These are phyloP conservation scores for Tylopilus vinaceipallidus DNA, from an alignment of 768 basidiomycete species.

Conservation along the genomic window DNA sequence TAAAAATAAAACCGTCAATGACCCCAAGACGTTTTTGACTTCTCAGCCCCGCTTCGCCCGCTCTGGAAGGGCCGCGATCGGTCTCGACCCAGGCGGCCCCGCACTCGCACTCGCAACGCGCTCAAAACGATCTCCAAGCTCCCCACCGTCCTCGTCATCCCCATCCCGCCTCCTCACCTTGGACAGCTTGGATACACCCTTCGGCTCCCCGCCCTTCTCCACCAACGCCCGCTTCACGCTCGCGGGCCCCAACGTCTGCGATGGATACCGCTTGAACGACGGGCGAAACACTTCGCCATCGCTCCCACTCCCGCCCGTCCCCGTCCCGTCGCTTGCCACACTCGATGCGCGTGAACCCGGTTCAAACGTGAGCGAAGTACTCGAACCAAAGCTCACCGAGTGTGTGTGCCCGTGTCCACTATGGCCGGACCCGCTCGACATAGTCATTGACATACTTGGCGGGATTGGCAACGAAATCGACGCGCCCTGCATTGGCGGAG, in stretches of 20 bases:
- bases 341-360: conserved; percentile 32
- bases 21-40: neutral
- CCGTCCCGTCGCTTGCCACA: conserved; percentile 32
- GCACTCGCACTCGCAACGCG: conserved; percentile 16
- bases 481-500: conserved; percentile 26
- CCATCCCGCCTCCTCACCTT: neutral
- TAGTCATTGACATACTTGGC: conserved; percentile 12
- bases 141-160: neutral
- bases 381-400: conserved; percentile 5
- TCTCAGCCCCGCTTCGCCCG: conserved; percentile 26
- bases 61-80: conserved; percentile 30
- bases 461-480: conserved; percentile 37
- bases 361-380: conserved; percentile 18
- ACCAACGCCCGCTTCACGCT: conserved; percentile 53
- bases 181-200: conserved; percentile 4
- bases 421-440: neutral
- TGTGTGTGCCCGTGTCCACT: conserved; percentile 5
- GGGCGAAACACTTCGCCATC: conserved; percentile 44
- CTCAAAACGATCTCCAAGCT: neutral
- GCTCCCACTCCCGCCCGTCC: conserved; percentile 30
- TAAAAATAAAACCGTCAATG: too few relatives aligned
- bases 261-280: conserved; percentile 70
- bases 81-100: conserved; percentile 23
- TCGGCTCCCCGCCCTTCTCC: conserved; percentile 25
- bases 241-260: conserved; percentile 66